Evolutionary conservation across 441 rosid genomes (phyloP).

Genomic region (Euphorbia schlechtendalii): DNA sequence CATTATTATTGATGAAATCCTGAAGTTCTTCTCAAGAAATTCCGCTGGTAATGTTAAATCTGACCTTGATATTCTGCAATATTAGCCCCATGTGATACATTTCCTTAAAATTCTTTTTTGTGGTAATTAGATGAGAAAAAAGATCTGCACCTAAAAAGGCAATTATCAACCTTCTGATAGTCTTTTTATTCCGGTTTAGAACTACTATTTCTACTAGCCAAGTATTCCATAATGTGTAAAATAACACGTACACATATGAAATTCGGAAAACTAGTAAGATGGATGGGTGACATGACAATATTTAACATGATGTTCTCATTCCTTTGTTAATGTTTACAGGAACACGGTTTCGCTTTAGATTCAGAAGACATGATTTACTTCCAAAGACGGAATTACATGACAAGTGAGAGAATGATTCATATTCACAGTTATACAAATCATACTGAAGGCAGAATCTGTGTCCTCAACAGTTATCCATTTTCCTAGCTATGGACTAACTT

Average conservation of each 20-base stretch:
- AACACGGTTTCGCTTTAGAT: slow-evolving; percentile 61
- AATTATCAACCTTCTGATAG: too few species aligned
- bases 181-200: background rate
- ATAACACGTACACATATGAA: background rate
- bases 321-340: slow-evolving; percentile 34
- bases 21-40: slow-evolving; percentile 90
- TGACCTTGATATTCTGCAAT: background rate
- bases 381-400: slow-evolving; percentile 78
- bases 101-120: background rate
- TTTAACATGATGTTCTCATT: background rate
- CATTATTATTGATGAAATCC: slow-evolving; percentile 81
- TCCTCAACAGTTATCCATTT: slow-evolving; percentile 3
- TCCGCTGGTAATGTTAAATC: slow-evolving; percentile 39
- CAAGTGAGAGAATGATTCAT: slow-evolving; percentile 29
- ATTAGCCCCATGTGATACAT: too few species aligned
- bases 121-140: background rate
- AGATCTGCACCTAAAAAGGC: too few species aligned
- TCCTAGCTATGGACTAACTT: slow-evolving; percentile 6
- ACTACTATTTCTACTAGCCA: background rate
- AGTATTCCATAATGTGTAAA: background rate
- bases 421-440: slow-evolving; percentile 2
- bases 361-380: slow-evolving; percentile 66
- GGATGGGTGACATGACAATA: background rate
- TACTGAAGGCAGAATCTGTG: background rate
- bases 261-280: background rate